These are phyloP conservation scores for Cyclocybe aegerita DNA, from an alignment of 768 basidiomycete genomes.

Conservation along the genomic window DNA sequence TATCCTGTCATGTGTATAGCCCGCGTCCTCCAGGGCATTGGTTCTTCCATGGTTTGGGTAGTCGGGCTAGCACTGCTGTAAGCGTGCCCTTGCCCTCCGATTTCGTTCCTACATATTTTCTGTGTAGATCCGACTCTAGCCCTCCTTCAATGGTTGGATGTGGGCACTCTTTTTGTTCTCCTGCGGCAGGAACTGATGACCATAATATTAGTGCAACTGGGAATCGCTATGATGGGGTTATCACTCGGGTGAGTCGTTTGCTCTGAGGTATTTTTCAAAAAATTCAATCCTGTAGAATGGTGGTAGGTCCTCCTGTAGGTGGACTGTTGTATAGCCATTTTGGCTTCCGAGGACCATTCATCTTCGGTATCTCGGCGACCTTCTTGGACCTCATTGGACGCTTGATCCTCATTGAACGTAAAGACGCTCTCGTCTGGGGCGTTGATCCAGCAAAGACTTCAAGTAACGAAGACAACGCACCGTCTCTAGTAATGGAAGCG, in stretches of 20 bases:
- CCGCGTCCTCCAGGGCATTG: slow-evolving; percentile 57
- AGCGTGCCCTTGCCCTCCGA: slow-evolving; percentile 6
- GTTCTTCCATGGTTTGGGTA: slow-evolving; percentile 62
- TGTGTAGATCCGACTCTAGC: slow-evolving; percentile 51
- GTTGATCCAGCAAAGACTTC: slow-evolving; percentile 34
- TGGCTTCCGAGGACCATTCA: slow-evolving; percentile 61
- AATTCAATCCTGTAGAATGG: slow-evolving; percentile 30
- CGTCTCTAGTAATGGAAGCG: background rate
- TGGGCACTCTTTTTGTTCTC: slow-evolving; percentile 25
- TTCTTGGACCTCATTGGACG: slow-evolving; percentile 52
- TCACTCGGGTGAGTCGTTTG: slow-evolving; percentile 44
- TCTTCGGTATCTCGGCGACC: slow-evolving; percentile 48
- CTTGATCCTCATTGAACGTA: slow-evolving; percentile 56
- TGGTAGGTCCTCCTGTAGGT: slow-evolving; percentile 58
- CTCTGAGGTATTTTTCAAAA: slow-evolving; percentile 5
- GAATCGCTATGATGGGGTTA: slow-evolving; percentile 58
- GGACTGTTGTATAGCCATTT: slow-evolving; percentile 52
- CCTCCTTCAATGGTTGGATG: slow-evolving; percentile 49
- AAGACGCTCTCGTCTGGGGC: slow-evolving; percentile 48
- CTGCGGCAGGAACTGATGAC: background rate
- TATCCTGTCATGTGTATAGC: slow-evolving; percentile 59
- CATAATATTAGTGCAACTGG: slow-evolving; percentile 46
- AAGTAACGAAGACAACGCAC: background rate
- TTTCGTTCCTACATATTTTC: background rate
- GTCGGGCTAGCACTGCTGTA: slow-evolving; percentile 62